These are phyloP conservation scores for Croton laevigatus DNA, from an alignment of 441 rosid genomes.

Conservation along the genomic window DNA sequence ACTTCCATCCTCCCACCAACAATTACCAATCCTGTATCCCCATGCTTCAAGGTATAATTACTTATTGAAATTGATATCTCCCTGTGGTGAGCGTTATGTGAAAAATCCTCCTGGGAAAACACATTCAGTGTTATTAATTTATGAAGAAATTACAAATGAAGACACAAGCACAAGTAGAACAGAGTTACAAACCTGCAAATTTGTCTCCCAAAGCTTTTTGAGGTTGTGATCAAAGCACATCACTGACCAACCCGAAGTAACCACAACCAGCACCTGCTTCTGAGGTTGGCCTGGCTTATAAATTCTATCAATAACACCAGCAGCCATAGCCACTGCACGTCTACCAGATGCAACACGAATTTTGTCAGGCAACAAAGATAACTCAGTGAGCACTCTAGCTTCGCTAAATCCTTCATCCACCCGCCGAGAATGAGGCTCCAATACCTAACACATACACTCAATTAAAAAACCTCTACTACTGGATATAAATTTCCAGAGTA, in stretches of 20 bases:
- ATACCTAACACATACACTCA: conserved; percentile 41
- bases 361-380: conserved; percentile 80
- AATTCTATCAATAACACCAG: conserved; percentile 71
- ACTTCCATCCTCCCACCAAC: conserved; percentile 98
- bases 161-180: background rate
- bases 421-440: conserved; percentile 84
- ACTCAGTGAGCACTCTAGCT: conserved; percentile 69
- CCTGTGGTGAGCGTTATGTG: conserved; percentile 85
- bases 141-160: background rate
- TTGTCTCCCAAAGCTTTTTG: conserved; percentile 87
- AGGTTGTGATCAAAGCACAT: conserved; percentile 98
- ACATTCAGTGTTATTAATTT: background rate
- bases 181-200: conserved; percentile 61
- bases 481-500: background rate
- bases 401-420: conserved; percentile 92
- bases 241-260: conserved; percentile 93
- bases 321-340: conserved; percentile 92
- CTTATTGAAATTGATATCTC: conserved; percentile 86
- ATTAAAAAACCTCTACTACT: background rate
- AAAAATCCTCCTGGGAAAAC: conserved; percentile 71
- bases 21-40: conserved; percentile 79
- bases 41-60: conserved; percentile 91
- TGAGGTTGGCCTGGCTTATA: conserved; percentile 71
- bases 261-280: conserved; percentile 94
- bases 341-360: conserved; percentile 81